Evolutionary conservation across 2,329 filamentous ascomycete genomes (phyloP), one percentile per base, ranked within the genome.

Genomic region (Beauveria sp.): DNA sequence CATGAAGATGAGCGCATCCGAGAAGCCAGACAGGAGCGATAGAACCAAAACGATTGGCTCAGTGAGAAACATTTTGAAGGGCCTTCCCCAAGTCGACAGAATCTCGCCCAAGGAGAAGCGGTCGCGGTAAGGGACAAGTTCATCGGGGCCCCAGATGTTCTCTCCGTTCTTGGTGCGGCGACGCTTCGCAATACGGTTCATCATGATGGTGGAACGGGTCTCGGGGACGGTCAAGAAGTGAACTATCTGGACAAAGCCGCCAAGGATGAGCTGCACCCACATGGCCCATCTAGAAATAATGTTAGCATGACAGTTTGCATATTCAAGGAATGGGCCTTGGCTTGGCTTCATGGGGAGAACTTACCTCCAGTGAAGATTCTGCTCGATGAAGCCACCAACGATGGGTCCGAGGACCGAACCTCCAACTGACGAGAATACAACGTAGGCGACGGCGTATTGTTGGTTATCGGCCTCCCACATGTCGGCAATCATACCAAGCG

Each of bases 261-360:
- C 90, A 58, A 93, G 86, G 66, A 93, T 91, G 65, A 93, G 82
- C 73, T 93, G 89, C 63, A 93, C 89, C 90, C 91, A 95, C 71
- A 93, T 92, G 60, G 81, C 85, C 88, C 88, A 77, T 46, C 72
- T 74, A 34, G 10, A 26, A 3, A 3, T 7, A 1, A 49, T 18
- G 5, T 50, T 38, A 49, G 67, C 68, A 58, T 66, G 62, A 14
- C 46, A 24, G 51, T 47, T 2, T 2, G 9, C 1, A 26, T 22
- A 9, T 14, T 50, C 22, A 5, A 28, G 26, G 4, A 40, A 34
- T 2, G 1, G 22, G 22, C 3, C 22, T 24, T 24, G 22, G 22
- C 22, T 24, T 3, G 40, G 20, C 20, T 51, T n/a, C 9, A 8
- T 18, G 8, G 40, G 42, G 18, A 24, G 22, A 12, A 63, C 66